These are phyloP conservation scores for Hamamelis virginiana DNA, from an alignment of 164 flowering plant genomes.

Conservation along the genomic window DNA sequence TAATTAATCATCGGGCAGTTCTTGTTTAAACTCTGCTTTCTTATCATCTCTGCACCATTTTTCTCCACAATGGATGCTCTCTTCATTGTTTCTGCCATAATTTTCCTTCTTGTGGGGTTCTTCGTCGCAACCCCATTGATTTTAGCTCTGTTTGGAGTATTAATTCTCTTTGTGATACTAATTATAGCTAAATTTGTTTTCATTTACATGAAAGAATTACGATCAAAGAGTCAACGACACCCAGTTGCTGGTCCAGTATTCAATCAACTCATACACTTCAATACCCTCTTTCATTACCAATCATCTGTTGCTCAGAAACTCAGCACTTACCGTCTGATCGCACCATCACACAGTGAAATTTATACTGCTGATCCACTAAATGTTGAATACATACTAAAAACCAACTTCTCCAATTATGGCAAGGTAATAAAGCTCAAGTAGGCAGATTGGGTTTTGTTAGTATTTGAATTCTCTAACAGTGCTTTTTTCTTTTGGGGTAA, in stretches of 20 bases:
- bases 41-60: background rate
- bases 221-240: constrained; percentile 18
- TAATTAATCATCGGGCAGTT: too few relatives aligned
- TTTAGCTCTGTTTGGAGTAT: background rate
- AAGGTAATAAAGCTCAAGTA: constrained; percentile 17
- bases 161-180: background rate
- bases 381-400: constrained; percentile 45
- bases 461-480: too few relatives aligned
- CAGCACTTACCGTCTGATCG: constrained; percentile 30
- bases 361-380: constrained; percentile 40
- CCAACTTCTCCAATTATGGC: constrained; percentile 17
- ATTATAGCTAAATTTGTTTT: background rate
- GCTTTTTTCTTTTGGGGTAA: too few relatives aligned
- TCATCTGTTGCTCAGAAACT: constrained; percentile 28
- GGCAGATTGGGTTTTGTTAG: background rate
- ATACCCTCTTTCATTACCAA: constrained; percentile 32
- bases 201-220: constrained; percentile 5
- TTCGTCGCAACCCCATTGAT: constrained; percentile 1
- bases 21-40: too few relatives aligned
- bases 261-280: constrained; percentile 36
- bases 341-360: constrained; percentile 30
- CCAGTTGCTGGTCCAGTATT: constrained; percentile 38
- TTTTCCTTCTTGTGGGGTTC: constrained; percentile 5
- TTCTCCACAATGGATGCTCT: constrained; percentile 10
- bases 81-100: background rate